Conservation (phyloP, 2,329 filamentous ascomycete species). For the Alternaria triticimaculans region DNA sequence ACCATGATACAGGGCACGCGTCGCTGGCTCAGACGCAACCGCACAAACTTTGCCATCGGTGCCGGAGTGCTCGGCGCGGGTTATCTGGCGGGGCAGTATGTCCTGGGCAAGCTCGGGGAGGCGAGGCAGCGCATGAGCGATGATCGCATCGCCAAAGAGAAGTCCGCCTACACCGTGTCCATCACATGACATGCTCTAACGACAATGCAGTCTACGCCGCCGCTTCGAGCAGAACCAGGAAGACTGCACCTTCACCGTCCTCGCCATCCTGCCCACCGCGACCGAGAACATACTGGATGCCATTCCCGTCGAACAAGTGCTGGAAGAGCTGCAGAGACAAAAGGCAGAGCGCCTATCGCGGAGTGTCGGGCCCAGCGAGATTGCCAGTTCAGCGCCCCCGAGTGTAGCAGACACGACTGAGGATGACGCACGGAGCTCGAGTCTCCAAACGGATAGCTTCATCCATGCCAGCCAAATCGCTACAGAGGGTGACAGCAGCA, state of each 20-base stretch:
- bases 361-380: slow-evolving; percentile 63
- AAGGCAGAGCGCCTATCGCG: slow-evolving; percentile 75
- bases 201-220: slow-evolving; percentile 74
- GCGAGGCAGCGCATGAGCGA: slow-evolving; percentile 95
- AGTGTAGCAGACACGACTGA: slow-evolving; percentile 69
- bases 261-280: slow-evolving; percentile 91
- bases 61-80: slow-evolving; percentile 86
- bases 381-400: slow-evolving; percentile 64
- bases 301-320: slow-evolving; percentile 90
- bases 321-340: slow-evolving; percentile 92
- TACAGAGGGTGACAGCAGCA: slow-evolving; percentile 57
- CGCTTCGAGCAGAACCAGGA: slow-evolving; percentile 99
- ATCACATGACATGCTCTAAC: not conserved
- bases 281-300: slow-evolving; percentile 87
- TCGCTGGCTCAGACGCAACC: slow-evolving; percentile 91
- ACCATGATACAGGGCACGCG: slow-evolving; percentile 74
- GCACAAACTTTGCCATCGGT: slow-evolving; percentile 86
- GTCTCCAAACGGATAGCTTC: slow-evolving; percentile 80
- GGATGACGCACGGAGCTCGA: slow-evolving; percentile 80
- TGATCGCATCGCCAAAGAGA: slow-evolving; percentile 94
- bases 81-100: slow-evolving; percentile 92
- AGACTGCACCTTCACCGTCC: slow-evolving; percentile 96
- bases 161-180: slow-evolving; percentile 63
- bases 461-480: slow-evolving; percentile 79
- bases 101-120: slow-evolving; percentile 87